Percentiles rank a stretch among this genome's conserved stretches.
These are phyloP conservation scores for Kalanchoe fedtschenkoi DNA, from an alignment of 164 flowering plant species.

Conservation along the genomic window DNA sequence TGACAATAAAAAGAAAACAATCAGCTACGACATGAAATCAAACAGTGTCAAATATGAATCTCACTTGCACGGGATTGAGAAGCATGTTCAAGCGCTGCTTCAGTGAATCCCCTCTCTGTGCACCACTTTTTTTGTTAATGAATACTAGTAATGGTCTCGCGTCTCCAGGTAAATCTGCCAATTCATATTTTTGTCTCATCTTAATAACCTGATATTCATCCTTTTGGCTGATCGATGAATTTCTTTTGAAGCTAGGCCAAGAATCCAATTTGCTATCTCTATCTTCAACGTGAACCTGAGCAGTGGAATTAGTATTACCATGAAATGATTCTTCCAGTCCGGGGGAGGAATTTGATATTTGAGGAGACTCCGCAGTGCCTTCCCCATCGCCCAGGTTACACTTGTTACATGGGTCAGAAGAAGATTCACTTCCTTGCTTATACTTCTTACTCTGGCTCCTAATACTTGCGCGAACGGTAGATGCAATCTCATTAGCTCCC, in stretches of 20 bases:
- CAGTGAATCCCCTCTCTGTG: constrained; percentile 80
- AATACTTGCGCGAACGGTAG: constrained; percentile 73
- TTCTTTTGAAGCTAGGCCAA: constrained; percentile 31
- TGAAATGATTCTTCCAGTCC: constrained; percentile 35
- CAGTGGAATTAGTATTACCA: constrained; percentile 23
- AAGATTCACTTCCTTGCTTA: constrained; percentile 51
- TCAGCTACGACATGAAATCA: background rate
- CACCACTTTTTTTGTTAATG: constrained; percentile 94
- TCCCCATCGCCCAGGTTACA: constrained; percentile 40
- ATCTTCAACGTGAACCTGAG: constrained; percentile 21
- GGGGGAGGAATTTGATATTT: constrained; percentile 30
- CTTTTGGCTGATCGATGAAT: constrained; percentile 32
- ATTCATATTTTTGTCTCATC: constrained; percentile 54
- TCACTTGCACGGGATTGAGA: constrained; percentile 91
- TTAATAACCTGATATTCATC: constrained; percentile 40
- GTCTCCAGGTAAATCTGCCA: constrained; percentile 77
- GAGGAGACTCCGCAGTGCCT: constrained; percentile 31
- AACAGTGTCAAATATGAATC: constrained; percentile 1
- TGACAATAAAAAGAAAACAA: background rate
- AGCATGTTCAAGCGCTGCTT: constrained; percentile 71
- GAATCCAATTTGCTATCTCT: constrained; percentile 30
- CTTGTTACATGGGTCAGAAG: constrained; percentile 42
- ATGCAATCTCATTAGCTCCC: constrained; percentile 95
- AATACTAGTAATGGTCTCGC: constrained; percentile 87
- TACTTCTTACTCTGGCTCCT: constrained; percentile 66